phyloP scores from a whole-genome alignment of 1,284 basidiomycete genomes.

The Malassezia pachydermatis region DNA sequence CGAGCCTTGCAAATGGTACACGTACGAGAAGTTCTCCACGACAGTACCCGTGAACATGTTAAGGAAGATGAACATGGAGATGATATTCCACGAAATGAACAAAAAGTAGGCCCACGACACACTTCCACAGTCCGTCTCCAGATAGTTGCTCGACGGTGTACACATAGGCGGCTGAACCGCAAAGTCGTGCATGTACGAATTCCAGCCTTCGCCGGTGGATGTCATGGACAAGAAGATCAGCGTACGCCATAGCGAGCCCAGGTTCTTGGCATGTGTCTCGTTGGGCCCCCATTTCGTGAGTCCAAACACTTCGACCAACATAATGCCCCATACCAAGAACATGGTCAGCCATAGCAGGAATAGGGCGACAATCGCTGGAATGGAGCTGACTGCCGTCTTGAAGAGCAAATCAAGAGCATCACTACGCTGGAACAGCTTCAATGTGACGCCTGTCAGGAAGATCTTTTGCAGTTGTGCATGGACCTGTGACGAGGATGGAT shows the following conservation, averaged over 20 bases:
- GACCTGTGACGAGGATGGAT: constrained; percentile 21
- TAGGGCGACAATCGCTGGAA: constrained; percentile 76
- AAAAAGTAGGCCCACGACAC: constrained; percentile 70
- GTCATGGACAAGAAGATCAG: constrained; percentile 67
- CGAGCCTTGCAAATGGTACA: constrained; percentile 78
- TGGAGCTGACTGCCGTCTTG: constrained; percentile 81
- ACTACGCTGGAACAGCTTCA: constrained; percentile 85
- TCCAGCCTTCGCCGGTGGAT: constrained; percentile 52
- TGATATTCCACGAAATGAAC: constrained; percentile 91
- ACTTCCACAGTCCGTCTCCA: constrained; percentile 81
- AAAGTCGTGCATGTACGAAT: constrained; percentile 47
- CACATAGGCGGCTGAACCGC: constrained; percentile 67
- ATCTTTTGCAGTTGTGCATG: constrained; percentile 73
- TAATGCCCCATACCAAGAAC: constrained; percentile 83
- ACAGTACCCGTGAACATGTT: constrained; percentile 75
- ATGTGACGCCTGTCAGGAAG: constrained; percentile 81
- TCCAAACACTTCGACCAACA: constrained; percentile 84
- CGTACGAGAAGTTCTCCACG: constrained; percentile 91
- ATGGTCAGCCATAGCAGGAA: constrained; percentile 80
- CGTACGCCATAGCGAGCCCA: constrained; percentile 66
- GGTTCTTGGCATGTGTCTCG: constrained; percentile 68
- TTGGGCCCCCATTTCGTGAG: constrained; percentile 71
- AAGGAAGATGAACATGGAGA: constrained; percentile 75
- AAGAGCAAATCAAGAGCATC: constrained; percentile 87
- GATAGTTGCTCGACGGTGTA: constrained; percentile 56